These are phyloP conservation scores for Erysimum pusillum DNA, from an alignment of 441 rosid genomes.

Conservation along the genomic window DNA sequence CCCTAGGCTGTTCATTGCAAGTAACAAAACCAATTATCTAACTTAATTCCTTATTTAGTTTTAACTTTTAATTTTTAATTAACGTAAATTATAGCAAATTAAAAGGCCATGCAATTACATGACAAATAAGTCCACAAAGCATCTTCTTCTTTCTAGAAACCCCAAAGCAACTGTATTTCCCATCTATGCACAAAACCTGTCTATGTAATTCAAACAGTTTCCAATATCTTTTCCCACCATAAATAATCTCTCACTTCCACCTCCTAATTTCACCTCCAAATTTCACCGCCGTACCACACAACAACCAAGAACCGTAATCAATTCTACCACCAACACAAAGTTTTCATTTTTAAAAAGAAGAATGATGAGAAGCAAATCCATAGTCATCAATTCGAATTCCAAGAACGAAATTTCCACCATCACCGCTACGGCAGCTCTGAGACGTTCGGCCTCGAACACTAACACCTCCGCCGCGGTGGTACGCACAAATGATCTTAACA, in stretches of 20 bases:
- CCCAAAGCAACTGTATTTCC: constrained; percentile 34
- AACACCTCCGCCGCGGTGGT: constrained; percentile 5
- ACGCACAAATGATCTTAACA: constrained; percentile 13
- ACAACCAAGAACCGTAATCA: constrained; percentile 5
- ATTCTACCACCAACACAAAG: constrained; percentile 23
- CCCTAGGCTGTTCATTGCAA: background rate
- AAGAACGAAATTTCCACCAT: constrained; percentile 16
- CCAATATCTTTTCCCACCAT: constrained; percentile 34
- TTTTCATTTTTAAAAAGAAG: constrained; percentile 22
- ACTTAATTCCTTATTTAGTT: background rate
- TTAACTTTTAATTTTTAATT: no score
- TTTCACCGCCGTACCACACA: constrained; percentile 31
- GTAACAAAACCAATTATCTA: no score
- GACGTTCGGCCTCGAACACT: constrained; percentile 44
- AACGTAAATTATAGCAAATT: no score
- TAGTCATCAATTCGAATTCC: constrained; percentile 37
- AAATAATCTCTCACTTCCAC: constrained; percentile 42
- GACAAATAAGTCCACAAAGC: constrained; percentile 45
- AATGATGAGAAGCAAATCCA: constrained; percentile 52
- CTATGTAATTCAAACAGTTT: constrained; percentile 41
- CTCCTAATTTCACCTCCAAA: constrained; percentile 28
- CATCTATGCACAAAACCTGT: constrained; percentile 39
- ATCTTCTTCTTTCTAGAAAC: constrained; percentile 50
- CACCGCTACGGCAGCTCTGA: constrained; percentile 18
- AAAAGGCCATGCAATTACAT: constrained; percentile 31